A percentile compares a stretch with the other conserved stretches of the same genome.
phyloP scores from a whole-genome alignment of 208 protist genomes.

The Trypanosoma conorhini region DNA sequence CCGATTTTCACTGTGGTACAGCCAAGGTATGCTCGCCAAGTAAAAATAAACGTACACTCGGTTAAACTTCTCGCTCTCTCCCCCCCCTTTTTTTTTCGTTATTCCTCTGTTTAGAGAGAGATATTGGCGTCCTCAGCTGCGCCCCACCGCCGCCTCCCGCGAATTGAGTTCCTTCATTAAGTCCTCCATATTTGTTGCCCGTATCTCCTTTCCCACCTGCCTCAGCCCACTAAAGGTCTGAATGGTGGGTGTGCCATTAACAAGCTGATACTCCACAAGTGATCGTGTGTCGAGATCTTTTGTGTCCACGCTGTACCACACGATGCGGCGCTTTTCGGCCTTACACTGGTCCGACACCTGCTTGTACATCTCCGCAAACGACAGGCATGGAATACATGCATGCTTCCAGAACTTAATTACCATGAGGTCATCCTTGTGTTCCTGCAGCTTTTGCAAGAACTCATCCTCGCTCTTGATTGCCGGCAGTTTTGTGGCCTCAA shows the following conservation, averaged over 20 bases:
- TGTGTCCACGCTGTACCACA: conserved; percentile 92
- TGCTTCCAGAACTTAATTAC: conserved; percentile 95
- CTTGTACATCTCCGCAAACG: conserved; percentile 93
- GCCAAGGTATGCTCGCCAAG: not conserved
- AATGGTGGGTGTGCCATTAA: conserved; percentile 88
- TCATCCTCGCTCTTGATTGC: conserved; percentile 86
- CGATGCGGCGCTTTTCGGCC: conserved; percentile 58
- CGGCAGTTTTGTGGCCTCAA: conserved; percentile 86
- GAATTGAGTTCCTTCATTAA: conserved; percentile 68
- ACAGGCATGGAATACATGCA: conserved; percentile 90
- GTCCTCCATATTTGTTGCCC: conserved; percentile 78
- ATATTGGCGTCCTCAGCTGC: no score
- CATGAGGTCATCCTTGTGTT: conserved; percentile 89
- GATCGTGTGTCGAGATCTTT: conserved; percentile 59
- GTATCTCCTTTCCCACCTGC: conserved; percentile 89
- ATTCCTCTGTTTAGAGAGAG: not conserved
- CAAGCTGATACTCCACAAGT: conserved; percentile 86
- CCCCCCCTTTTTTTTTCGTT: no score
- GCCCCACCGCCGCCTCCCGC: conserved; percentile 30
- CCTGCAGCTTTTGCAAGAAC: conserved; percentile 78
- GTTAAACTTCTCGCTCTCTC: not conserved
- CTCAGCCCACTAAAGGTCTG: conserved; percentile 84
- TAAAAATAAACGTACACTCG: not conserved
- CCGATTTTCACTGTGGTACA: not conserved
- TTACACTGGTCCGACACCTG: conserved; percentile 56